Conservation (phyloP, 2,329 filamentous ascomycete genomes). For the Ramichloridium luteum region DNA sequence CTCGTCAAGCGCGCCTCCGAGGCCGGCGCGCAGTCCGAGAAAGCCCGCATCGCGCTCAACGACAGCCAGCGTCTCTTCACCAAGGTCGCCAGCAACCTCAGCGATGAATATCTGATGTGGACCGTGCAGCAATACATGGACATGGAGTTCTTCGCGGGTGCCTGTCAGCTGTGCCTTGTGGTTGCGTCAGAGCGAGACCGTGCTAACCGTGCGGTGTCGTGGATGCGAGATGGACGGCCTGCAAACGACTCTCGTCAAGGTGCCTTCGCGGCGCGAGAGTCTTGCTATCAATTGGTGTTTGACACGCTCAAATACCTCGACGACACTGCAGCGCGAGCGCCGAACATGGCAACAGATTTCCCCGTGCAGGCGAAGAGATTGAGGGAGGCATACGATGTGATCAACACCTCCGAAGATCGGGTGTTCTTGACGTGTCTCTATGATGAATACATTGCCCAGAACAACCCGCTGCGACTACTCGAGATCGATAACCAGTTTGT, state of each 20-base stretch:
- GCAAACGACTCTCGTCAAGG: slow-evolving; percentile 54
- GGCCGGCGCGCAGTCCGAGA: slow-evolving; percentile 59
- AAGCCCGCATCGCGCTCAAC: slow-evolving; percentile 66
- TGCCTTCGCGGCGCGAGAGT: slow-evolving; percentile 58
- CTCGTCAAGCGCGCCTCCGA: slow-evolving; percentile 81
- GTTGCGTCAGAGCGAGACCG: slow-evolving; percentile 79
- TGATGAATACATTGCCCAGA: slow-evolving; percentile 83
- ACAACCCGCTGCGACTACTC: slow-evolving; percentile 75
- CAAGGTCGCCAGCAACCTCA: slow-evolving; percentile 73
- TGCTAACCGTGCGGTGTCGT: slow-evolving; percentile 71
- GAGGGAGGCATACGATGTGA: slow-evolving; percentile 78
- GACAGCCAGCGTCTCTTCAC: slow-evolving; percentile 83
- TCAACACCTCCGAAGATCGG: slow-evolving; percentile 78
- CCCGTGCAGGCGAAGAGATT: slow-evolving; percentile 46
- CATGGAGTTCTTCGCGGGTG: slow-evolving; percentile 80
- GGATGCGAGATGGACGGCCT: slow-evolving; percentile 75
- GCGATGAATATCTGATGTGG: slow-evolving; percentile 58
- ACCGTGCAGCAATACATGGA: slow-evolving; percentile 68
- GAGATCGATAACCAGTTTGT: slow-evolving; percentile 77
- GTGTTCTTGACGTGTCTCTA: slow-evolving; percentile 96
- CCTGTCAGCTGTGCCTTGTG: slow-evolving; percentile 72
- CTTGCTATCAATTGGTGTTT: slow-evolving; percentile 81
- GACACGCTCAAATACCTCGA: slow-evolving; percentile 70
- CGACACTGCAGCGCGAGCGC: slow-evolving; percentile 52
- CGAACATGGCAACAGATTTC: slow-evolving; percentile 42